Base-by-base conservation (phyloP, 768 basidiomycete species). In the Russula compacta region DNA sequence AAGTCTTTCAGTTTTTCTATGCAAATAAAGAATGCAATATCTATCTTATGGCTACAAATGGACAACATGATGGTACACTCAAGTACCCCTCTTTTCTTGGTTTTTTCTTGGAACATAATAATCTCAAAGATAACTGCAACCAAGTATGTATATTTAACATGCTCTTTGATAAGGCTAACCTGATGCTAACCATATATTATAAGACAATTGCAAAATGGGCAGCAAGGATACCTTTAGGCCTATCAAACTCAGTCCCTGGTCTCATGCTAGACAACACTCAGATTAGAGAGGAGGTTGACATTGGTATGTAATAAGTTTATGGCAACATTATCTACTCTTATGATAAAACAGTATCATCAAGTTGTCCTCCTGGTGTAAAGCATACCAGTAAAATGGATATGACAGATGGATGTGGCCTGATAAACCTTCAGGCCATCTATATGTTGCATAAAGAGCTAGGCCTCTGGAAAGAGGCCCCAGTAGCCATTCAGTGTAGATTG, bases 331-430 rank as follows among this genome's bases (percentile, higher is more conserved):
- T 60, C 65, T 48, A 24, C 32, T 52, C 10, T 56, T 24, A 36
- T 53, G 11, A n/a, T 49, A 12, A 40, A 6, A 33, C 40, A 75
- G 73, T 72, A 12, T 70, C 72, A 8, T 50, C 61, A 15, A 58
- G 59, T 6, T 71, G 66, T 43, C 42, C 54, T 17, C 59, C 68
- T 33, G 12, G 43, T 14, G 59, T 64, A 1, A 71, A 74, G 52
- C 64, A 56, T 0, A 66, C 70, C 0, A 67, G 64, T 29, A 70
- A 72, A 46, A 69, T 69, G 67, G 67, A 64, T 7, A 81, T 87
- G 74, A 89, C 88, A 0, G 89, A 90, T 67, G 89, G 89, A 0
- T 87, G 86, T 70, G 87, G 89, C 0, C 74, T 81, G 32, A 83
- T 88, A 2, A 90, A 87, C 66, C 77, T 76, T 11, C 74, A 80